Percentiles rank a stretch among this genome's conserved stretches.
These are phyloP conservation scores for Puccinia sorghi DNA, from an alignment of 1,284 basidiomycete species.

Conservation along the genomic window DNA sequence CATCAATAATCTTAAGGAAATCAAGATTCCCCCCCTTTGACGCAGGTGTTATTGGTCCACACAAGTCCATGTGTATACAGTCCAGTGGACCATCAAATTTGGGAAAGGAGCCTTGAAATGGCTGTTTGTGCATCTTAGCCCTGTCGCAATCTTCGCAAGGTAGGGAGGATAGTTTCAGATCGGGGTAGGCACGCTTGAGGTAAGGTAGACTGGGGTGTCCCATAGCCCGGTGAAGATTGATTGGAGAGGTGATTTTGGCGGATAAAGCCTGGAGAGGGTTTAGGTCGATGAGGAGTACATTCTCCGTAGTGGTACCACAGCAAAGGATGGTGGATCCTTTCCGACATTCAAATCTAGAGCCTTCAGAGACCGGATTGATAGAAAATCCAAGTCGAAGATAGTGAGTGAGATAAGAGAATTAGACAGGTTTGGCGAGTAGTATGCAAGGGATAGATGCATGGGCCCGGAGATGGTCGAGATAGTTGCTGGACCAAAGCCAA, in stretches of 20 bases:
- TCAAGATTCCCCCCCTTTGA: neutral
- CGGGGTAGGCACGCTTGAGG: neutral
- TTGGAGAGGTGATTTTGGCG: neutral
- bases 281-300: neutral
- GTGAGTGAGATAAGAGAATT: neutral
- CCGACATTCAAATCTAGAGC: neutral
- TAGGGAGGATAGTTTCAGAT: neutral
- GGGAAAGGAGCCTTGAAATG: neutral
- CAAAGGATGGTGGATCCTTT: neutral
- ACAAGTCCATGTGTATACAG: neutral
- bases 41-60: constrained; percentile 4
- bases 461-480: neutral
- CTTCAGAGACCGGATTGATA: neutral
- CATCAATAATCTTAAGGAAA: constrained; percentile 15
- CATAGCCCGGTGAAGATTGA: neutral
- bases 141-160: neutral
- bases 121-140: neutral
- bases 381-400: neutral
- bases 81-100: neutral
- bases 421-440: neutral
- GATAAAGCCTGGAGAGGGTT: neutral
- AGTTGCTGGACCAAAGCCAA: neutral
- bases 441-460: neutral
- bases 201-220: constrained; percentile 4
- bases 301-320: neutral